These are phyloP conservation scores for Lactuca saligna DNA, from an alignment of 129 eudicot genomes.

Conservation along the genomic window DNA sequence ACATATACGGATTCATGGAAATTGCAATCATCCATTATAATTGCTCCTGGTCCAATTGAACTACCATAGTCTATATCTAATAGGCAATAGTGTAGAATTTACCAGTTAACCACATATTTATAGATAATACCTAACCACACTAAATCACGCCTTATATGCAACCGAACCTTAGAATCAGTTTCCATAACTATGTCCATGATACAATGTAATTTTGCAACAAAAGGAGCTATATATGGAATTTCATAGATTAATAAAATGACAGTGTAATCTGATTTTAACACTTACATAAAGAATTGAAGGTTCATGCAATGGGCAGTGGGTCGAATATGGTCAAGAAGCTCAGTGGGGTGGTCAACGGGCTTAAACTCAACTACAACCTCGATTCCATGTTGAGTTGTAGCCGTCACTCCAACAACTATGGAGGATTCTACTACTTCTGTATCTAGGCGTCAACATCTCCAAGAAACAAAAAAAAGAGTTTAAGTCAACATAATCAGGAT, in stretches of 20 bases:
- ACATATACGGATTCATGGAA: conserved; percentile 95
- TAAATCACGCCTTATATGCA: too few species aligned
- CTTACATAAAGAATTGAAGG: conserved; percentile 96
- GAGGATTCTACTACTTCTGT: conserved; percentile 43
- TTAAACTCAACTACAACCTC: conserved; percentile 83
- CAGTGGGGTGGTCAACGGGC: conserved; percentile 87
- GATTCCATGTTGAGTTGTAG: conserved; percentile 65
- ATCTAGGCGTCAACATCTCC: conserved; percentile 39
- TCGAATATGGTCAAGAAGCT: conserved; percentile 80
- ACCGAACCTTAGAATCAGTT: too few species aligned
- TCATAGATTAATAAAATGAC: background rate
- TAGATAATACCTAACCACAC: too few species aligned
- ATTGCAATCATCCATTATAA: conserved; percentile 91
- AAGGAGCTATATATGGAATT: background rate
- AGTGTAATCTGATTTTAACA: background rate
- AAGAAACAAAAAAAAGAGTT: conserved; percentile 10
- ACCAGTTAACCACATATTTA: too few species aligned
- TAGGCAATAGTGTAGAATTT: too few species aligned
- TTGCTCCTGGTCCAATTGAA: conserved; percentile 81
- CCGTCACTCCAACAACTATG: conserved; percentile 27
- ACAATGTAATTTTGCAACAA: background rate
- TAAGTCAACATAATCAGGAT: background rate
- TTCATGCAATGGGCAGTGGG: conserved; percentile 93
- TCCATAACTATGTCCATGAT: background rate
- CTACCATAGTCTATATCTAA: conserved; percentile 61